Evolutionary conservation across 1,284 basidiomycete genomes (phyloP), one percentile per base, ranked within the genome.

Genomic region (Ceratobasidium sp.): DNA sequence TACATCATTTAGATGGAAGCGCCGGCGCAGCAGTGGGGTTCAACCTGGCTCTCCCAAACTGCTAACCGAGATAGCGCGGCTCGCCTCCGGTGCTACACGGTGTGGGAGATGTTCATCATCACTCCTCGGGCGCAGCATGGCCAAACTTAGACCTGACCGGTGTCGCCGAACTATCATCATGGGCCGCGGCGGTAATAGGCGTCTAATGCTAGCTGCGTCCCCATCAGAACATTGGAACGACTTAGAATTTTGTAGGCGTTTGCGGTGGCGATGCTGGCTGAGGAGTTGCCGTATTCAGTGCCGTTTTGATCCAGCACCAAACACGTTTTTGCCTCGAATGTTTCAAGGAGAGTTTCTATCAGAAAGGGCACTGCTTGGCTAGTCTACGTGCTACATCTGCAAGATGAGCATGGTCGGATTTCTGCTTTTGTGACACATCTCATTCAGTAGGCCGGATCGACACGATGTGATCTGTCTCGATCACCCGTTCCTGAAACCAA

Each of bases 81-180:
- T 8, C 25, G 4, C 36, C 25, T 30, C 60, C 60, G 60, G 21
- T n/a, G 42, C 60, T 48, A 48, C 42, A 48, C 60, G 60, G 60
- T 46, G 38, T 62, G 42, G 25, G 25, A 21, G 59, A 30, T 33
- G n/a, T 42, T 30, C n/a, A 48, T 30, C 40, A 42, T 40, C 16
- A 18, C 18, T 36, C 12, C 23, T 36, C 12, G 53, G 53, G 28
- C 53, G 53, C 53, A 54, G 12, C 53, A 54, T 3, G n/a, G 8
- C 33, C 53, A 54, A 54, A 54, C 53, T 30, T 18, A n/a, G n/a
- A n/a, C 53, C 51, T 54, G 28, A 12, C 53, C 53, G 53, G 33
- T 33, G 53, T 54, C 53, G 9, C 18, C 53, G 53, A 14, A 33
- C 28, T 28, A 54, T 38, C 36, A 54, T 28, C 21, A 8, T 28